phyloP scores from a whole-genome alignment of 192 early-diverging fungal species.

The Podila minutissima region DNA sequence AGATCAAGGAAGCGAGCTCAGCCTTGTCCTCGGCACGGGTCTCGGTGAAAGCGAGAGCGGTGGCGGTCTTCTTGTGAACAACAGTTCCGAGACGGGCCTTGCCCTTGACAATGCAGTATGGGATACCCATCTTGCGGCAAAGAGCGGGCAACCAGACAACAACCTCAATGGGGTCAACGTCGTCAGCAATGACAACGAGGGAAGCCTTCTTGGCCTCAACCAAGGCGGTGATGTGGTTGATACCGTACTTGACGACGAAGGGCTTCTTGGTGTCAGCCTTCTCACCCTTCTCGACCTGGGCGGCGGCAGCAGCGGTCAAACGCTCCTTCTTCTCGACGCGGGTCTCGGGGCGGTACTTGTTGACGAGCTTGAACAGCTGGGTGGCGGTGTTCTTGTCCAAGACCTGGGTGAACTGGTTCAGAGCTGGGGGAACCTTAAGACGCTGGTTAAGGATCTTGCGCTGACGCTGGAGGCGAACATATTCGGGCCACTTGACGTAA shows the following conservation, averaged over 20 bases:
- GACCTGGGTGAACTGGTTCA: conserved; percentile 99
- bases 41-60: conserved; percentile 94
- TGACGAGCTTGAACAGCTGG: conserved; percentile 96
- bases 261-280: conserved; percentile 91
- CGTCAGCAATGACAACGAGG: conserved; percentile 98
- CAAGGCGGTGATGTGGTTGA: conserved; percentile 99
- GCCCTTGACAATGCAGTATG: conserved; percentile 99
- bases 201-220: conserved; percentile 99
- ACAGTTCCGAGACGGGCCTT: conserved; percentile 99
- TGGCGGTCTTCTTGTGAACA: conserved; percentile 99
- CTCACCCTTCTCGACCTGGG: conserved; percentile 90
- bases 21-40: conserved; percentile 96
- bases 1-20: conserved; percentile 86
- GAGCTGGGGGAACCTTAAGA: conserved; percentile 98
- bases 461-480: conserved; percentile 99
- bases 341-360: conserved; percentile 99
- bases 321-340: conserved; percentile 96
- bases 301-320: conserved; percentile 86
- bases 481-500: conserved; percentile 99
- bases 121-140: conserved; percentile 99
- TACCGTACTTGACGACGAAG: conserved; percentile 97
- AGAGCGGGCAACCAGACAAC: conserved; percentile 99
- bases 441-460: conserved; percentile 97
- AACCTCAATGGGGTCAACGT: conserved; percentile 99
- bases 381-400: conserved; percentile 99